Conservation (phyloP, 306 rosid genomes). For the Prunus mume region DNA sequence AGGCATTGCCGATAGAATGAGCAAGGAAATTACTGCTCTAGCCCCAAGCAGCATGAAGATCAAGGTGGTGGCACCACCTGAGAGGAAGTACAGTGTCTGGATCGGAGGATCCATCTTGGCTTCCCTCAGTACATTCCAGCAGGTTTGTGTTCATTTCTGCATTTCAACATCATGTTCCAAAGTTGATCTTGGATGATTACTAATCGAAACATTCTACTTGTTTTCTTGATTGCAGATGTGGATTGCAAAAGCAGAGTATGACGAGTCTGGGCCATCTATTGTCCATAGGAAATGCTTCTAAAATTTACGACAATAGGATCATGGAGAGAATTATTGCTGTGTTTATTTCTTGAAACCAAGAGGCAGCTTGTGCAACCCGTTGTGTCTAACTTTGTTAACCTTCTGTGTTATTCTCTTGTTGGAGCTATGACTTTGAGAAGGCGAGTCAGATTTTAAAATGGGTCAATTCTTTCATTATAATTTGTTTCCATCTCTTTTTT, state of each 20-base stretch:
- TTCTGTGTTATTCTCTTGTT: slow-evolving; percentile 46
- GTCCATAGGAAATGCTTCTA: slow-evolving; percentile 99
- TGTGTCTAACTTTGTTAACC: slow-evolving; percentile 46
- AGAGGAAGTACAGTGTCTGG: slow-evolving; percentile 99
- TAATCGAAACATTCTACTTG: slow-evolving; percentile 2
- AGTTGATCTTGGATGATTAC: slow-evolving; percentile 3
- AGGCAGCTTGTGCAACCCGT: slow-evolving; percentile 34
- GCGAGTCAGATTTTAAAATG: slow-evolving; percentile 38
- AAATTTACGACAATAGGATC: slow-evolving; percentile 34
- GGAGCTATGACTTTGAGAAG: slow-evolving; percentile 49
- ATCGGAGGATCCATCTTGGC: slow-evolving; percentile 99
- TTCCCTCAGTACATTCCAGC: slow-evolving; percentile 99
- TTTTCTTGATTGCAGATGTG: slow-evolving; percentile 72
- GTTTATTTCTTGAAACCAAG: slow-evolving; percentile 31
- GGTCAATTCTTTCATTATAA: slow-evolving; percentile 36
- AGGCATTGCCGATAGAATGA: slow-evolving; percentile 97
- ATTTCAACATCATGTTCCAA: neutral
- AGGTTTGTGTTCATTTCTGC: slow-evolving; percentile 47
- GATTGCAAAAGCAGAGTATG: slow-evolving; percentile 98
- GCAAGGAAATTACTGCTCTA: slow-evolving; percentile 94
- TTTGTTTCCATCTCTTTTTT: neutral
- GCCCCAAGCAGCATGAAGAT: slow-evolving; percentile 99
- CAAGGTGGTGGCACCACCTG: slow-evolving; percentile 99
- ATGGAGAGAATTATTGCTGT: slow-evolving; percentile 33
- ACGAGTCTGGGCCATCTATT: slow-evolving; percentile 96